Evolutionary conservation across 2,329 filamentous ascomycete species (phyloP).

Genomic region (Ophiostoma tasmaniense): DNA sequence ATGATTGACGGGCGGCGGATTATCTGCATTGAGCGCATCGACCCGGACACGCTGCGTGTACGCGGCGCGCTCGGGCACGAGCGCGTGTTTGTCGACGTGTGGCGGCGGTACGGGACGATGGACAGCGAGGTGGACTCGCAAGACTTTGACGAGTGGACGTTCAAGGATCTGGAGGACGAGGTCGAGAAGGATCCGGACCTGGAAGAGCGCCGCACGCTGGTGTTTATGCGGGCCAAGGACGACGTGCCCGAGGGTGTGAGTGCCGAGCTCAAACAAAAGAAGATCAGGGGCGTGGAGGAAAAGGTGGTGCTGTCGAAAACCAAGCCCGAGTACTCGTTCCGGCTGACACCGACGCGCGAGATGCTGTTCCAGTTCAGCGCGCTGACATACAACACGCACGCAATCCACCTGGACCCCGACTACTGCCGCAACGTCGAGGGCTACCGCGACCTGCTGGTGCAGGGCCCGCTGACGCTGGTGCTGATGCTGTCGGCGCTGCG

Average conservation of each 20-base stretch:
- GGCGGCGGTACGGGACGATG: conserved; percentile 27
- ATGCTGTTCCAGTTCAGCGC: conserved; percentile 88
- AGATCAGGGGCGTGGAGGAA: conserved; percentile 1
- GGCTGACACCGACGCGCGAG: conserved; percentile 55
- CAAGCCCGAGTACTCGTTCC: conserved; percentile 34
- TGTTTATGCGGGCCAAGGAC: conserved; percentile 40
- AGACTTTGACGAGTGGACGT: conserved; percentile 8
- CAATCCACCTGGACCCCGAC: conserved; percentile 71
- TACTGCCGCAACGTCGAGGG: conserved; percentile 67
- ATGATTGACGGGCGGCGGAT: conserved; percentile 33
- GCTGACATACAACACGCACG: conserved; percentile 84
- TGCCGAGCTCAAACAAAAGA: conserved; percentile 2
- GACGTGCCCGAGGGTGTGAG: conserved; percentile 9
- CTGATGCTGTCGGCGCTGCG: conserved; percentile 64
- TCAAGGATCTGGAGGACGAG: conserved; percentile 10
- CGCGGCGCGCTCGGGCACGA: conserved; percentile 25
- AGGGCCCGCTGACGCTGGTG: conserved; percentile 73
- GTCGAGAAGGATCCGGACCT: conserved; percentile 28
- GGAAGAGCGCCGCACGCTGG: conserved; percentile 42
- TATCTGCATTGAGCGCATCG: conserved; percentile 37
- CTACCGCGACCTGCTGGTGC: conserved; percentile 67
- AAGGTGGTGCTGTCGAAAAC: neutral
- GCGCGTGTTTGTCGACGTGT: conserved; percentile 45
- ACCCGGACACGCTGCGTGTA: conserved; percentile 19
- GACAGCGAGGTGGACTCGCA: neutral